Evolutionary conservation across 768 basidiomycete genomes (phyloP), one percentile per base, ranked within the genome.

Genomic region (Lentinula guzmanii): DNA sequence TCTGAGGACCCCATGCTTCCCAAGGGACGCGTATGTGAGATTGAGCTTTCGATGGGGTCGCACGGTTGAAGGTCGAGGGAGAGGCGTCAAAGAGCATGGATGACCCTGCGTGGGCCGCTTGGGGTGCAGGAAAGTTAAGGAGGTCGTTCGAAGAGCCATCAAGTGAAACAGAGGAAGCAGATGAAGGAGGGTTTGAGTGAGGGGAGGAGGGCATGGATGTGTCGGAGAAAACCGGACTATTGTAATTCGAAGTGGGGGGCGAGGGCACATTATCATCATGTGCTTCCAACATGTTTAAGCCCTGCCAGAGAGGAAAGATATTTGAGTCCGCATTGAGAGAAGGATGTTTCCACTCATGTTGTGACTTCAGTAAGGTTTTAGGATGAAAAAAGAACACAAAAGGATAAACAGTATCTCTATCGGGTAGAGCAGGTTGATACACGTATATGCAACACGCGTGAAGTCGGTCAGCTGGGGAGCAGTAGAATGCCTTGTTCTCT

Each of bases 361-460:
- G 69, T 11, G 68, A 65, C 28, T 69, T 46, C 7, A 76, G 70
- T 43, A 84, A 74, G 8, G 76, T 76, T 54, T 75, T 72, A 16
- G 79, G 67, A 63, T 80, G 78, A 52, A 82, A 63, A 66, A 82
- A 82, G 66, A 83, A 82, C 1, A 80, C 79, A 58, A 81, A 83
- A 11, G 77, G 76, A 48, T 78, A 75, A 2, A 81, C 76, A 16
- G 76, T 70, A 31, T 74, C 73, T 53, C 72, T 74, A 39, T 75
- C 76, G 10, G 73, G 71, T 37, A 68, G 68, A 24, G 73, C 67
- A 16, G 78, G 77, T 52, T 79, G 75, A 67, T 77, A 76, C 53
- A 83, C 74, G 62, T 80, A 80, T 15, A 81, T 63, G 63, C 78
- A 81, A 64, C 79, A 82, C 4, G 78, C 78, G 51, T 80, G 79